Percentiles rank a stretch among this genome's conserved stretches.
These are phyloP conservation scores for Globisporangium camurandrum DNA, from an alignment of 352 stramenopile genomes.

Conservation along the genomic window DNA sequence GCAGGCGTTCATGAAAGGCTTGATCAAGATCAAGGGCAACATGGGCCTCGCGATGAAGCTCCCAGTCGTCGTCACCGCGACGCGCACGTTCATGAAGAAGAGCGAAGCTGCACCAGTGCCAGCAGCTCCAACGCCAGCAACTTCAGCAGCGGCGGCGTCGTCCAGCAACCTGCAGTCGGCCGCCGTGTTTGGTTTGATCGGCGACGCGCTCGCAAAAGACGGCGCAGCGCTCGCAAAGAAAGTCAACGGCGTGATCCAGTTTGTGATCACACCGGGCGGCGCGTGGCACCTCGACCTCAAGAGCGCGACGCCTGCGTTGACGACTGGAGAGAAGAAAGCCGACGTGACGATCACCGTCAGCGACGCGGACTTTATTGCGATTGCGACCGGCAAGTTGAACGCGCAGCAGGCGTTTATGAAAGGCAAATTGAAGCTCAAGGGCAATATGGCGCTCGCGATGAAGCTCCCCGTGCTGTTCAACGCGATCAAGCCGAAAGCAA, in stretches of 20 bases:
- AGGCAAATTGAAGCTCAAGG: conserved; percentile 93
- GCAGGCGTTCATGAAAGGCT: conserved; percentile 91
- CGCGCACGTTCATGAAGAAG: conserved; percentile 74
- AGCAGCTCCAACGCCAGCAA: conserved; percentile 11
- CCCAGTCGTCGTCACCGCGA: conserved; percentile 82
- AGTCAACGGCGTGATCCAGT: conserved; percentile 77
- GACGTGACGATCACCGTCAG: conserved; percentile 72
- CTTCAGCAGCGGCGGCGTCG: conserved; percentile 11
- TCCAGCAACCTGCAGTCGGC: conserved; percentile 57
- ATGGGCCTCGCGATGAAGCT: conserved; percentile 94
- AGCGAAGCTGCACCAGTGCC: conserved; percentile 21
- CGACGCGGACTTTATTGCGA: conserved; percentile 75
- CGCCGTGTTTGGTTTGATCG: conserved; percentile 62
- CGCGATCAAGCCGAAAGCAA: conserved; percentile 77
- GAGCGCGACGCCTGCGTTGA: conserved; percentile 41
- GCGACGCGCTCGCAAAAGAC: conserved; percentile 48
- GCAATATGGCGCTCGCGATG: conserved; percentile 93
- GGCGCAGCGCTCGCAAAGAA: conserved; percentile 58
- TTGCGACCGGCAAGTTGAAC: conserved; percentile 85
- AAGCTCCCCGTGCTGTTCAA: conserved; percentile 92
- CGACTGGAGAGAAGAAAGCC: conserved; percentile 55
- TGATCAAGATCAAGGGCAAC: conserved; percentile 94
- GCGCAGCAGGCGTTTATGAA: conserved; percentile 94
- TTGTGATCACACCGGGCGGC: conserved; percentile 60
- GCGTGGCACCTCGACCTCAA: conserved; percentile 82